These are phyloP conservation scores for Boletus semigastroideus DNA, from an alignment of 1,284 basidiomycete species.

Conservation along the genomic window DNA sequence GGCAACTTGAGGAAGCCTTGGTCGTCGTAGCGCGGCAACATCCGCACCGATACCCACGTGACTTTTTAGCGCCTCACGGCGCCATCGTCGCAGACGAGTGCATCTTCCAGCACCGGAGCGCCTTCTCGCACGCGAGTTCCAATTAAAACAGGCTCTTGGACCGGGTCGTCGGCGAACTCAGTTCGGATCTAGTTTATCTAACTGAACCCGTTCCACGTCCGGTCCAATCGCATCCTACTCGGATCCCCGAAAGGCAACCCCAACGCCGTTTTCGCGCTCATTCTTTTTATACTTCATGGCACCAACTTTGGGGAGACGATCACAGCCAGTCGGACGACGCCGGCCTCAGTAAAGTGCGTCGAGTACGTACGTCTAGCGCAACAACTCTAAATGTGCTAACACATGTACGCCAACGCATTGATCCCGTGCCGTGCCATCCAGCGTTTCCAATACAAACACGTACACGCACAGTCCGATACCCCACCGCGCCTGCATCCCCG, in stretches of 20 bases:
- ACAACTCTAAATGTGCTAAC: neutral
- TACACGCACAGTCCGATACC: conserved; percentile 3
- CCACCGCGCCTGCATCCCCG: conserved; percentile 2
- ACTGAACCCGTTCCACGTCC: neutral
- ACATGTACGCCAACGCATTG: no score
- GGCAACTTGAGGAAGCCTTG: no score
- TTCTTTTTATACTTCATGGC: neutral
- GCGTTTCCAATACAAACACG: neutral
- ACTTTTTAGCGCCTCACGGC: no score
- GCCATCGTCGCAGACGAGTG: no score
- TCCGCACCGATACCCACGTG: no score
- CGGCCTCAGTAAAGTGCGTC: neutral
- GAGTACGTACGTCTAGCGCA: neutral
- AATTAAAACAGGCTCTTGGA: neutral
- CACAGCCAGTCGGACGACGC: neutral
- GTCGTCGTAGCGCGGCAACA: no score
- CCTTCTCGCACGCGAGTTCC: neutral
- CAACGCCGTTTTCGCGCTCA: neutral
- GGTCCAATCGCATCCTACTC: neutral
- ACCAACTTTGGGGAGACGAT: neutral
- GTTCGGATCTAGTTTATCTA: neutral
- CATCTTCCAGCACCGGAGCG: no score
- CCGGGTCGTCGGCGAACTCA: no score
- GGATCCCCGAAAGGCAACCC: neutral
- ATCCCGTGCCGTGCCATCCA: neutral